phyloP scores from a whole-genome alignment of 2,329 filamentous ascomycete genomes.

The Cercospora janseana region DNA sequence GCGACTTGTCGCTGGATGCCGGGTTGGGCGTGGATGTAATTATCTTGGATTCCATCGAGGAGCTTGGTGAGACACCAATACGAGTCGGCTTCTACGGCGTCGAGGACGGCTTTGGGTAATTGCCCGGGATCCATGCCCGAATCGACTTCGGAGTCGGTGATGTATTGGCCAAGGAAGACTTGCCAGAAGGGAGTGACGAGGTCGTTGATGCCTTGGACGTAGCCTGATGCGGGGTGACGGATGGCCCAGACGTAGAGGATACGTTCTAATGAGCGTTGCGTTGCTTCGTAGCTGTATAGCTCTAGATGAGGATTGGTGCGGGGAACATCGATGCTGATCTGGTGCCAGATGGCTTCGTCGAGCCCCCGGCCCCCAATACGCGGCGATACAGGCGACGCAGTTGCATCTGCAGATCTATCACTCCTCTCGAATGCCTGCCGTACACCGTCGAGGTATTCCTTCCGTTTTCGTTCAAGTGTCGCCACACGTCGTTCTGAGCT shows the following conservation, averaged over 20 bases:
- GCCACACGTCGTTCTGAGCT: constrained; percentile 89
- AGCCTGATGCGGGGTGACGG: constrained; percentile 92
- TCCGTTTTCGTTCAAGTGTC: constrained; percentile 88
- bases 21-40: constrained; percentile 96
- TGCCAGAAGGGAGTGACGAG: constrained; percentile 98
- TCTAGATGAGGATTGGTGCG: constrained; percentile 94
- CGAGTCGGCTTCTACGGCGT: constrained; percentile 94
- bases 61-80: constrained; percentile 99
- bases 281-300: constrained; percentile 92
- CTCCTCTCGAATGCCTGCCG: constrained; percentile 62
- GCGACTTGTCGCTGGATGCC: constrained; percentile 93
- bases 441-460: constrained; percentile 94
- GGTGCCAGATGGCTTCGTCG: constrained; percentile 98
- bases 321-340: constrained; percentile 97
- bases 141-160: constrained; percentile 89
- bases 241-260: constrained; percentile 98
- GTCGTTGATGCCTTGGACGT: constrained; percentile 98
- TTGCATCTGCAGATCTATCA: constrained; percentile 49
- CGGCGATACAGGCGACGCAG: constrained; percentile 48
- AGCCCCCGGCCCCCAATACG: constrained; percentile 64
- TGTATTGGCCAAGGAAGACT: constrained; percentile 91
- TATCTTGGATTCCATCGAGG: constrained; percentile 97
- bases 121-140: constrained; percentile 96
- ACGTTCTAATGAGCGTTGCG: constrained; percentile 86
- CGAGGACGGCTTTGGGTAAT: constrained; percentile 81